Percentiles rank a stretch among this genome's conserved stretches.
Conservation (phyloP, 192 early-diverging fungal species). For the Coemansia sp. region DNA sequence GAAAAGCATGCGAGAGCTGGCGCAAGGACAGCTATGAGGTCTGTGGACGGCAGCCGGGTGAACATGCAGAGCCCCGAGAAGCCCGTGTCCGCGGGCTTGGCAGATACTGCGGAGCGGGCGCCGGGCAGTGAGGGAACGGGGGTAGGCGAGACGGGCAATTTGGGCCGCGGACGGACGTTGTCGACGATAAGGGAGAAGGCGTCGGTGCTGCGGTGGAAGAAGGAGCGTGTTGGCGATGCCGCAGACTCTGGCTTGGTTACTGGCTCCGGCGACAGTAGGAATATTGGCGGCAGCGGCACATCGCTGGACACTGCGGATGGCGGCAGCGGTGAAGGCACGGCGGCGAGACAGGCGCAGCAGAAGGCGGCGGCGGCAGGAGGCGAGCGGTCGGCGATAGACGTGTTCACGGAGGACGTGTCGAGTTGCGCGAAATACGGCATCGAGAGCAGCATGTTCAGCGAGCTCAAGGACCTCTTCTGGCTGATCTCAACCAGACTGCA, state of each 20-base stretch:
- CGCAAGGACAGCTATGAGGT: no score
- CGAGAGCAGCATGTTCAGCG: slow-evolving; percentile 80
- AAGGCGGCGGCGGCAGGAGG: slow-evolving; percentile 4
- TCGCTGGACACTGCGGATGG: neutral
- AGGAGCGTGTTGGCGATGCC: slow-evolving; percentile 20
- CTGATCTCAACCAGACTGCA: slow-evolving; percentile 80
- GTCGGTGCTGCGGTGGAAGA: slow-evolving; percentile 35
- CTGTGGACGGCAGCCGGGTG: no score
- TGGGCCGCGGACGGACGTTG: slow-evolving; percentile 18
- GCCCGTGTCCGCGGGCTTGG: slow-evolving; percentile 1
- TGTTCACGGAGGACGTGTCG: slow-evolving; percentile 18
- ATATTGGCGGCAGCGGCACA: slow-evolving; percentile 1
- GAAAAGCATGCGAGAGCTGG: no score
- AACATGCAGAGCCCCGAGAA: slow-evolving; percentile 3
- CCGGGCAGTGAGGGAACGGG: no score
- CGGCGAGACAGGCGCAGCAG: slow-evolving; percentile 1
- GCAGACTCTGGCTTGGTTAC: neutral
- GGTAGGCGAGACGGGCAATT: slow-evolving; percentile 7
- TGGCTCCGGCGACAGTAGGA: slow-evolving; percentile 23
- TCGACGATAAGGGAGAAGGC: slow-evolving; percentile 35
- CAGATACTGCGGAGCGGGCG: neutral
- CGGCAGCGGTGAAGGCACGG: neutral
- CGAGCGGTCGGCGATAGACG: slow-evolving; percentile 19
- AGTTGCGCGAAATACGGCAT: slow-evolving; percentile 54
- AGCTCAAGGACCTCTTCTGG: slow-evolving; percentile 83